These are phyloP conservation scores for Arthroderma sp. DNA, from an alignment of 2,329 filamentous ascomycete genomes.

Conservation along the genomic window DNA sequence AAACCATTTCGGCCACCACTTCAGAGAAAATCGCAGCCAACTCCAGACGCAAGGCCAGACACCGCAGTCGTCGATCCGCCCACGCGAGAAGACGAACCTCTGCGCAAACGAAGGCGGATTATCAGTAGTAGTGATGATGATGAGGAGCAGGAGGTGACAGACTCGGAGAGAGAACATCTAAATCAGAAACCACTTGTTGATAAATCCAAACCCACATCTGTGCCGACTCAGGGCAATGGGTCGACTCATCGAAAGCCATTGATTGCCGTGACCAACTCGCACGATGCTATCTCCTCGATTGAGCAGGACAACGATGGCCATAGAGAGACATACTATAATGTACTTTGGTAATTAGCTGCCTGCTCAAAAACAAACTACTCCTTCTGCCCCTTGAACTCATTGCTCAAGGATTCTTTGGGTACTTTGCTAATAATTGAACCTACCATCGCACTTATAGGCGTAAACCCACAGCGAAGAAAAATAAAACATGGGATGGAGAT, in stretches of 20 bases:
- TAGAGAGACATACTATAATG: constrained; percentile 35
- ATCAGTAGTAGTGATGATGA: constrained; percentile 13
- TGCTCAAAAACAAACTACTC: no score
- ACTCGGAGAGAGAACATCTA: not conserved
- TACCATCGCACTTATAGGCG: constrained; percentile 37
- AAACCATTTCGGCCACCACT: constrained; percentile 37
- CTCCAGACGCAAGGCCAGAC: not conserved
- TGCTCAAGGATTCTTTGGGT: not conserved
- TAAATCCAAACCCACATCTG: not conserved
- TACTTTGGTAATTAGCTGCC: constrained; percentile 31
- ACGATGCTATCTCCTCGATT: not conserved
- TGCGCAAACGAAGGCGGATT: constrained; percentile 30
- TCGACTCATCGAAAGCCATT: not conserved
- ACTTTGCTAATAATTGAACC: constrained; percentile 3
- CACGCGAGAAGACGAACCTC: constrained; percentile 13
- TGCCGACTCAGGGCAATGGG: not conserved
- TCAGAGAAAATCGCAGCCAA: constrained; percentile 24
- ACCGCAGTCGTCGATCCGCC: not conserved
- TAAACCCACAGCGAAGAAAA: constrained; percentile 58
- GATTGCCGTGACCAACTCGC: constrained; percentile 10
- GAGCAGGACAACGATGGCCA: constrained; percentile 9
- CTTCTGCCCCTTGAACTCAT: no score
- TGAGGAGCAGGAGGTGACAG: not conserved
- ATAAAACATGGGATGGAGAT: constrained; percentile 68
- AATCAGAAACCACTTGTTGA: not conserved